Base-by-base conservation (phyloP, 2,329 filamentous ascomycete species). In the Clathrospora elynae region DNA sequence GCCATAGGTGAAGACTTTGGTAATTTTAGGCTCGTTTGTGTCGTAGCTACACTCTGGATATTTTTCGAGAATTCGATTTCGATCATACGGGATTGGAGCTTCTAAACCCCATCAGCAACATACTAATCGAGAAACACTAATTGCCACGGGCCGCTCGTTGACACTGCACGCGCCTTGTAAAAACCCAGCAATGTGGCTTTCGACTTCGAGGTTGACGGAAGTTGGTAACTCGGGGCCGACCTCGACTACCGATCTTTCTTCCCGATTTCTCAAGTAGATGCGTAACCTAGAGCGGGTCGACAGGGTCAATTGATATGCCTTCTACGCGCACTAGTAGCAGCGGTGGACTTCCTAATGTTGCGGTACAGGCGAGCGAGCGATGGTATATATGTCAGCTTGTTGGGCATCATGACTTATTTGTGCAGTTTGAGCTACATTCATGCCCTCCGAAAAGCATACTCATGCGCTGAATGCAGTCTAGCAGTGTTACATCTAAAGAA, bases 81-180 rank as follows among this genome's bases (percentile, higher is more conserved):
- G 33, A 25, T 53, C 47, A 35, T 54, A 63, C 2, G 35, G 29
- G 35, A 75, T 75, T 0, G 73, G 72, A 1, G 61, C 48, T 0
- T 53, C 49, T 2, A 76, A 39, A 0, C 62, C 67, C 4, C 77
- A 54, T 0, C 75, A 64, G 13, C 53, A 55, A 34, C 68, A 76
- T 3, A 76, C 25, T 0, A 59, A 68, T 40, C 77, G 74, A 0
- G 74, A 73, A 3, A 72, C 74, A 0, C 74, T 76, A 11, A 77
- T 43, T 4, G 61, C 73, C 10, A 73, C 74, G 35, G 74, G 71
- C 0, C 71, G 66, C 4, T 72, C 63, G 35, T 76, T 76, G 5
- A 62, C 55, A 9, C 67, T 72, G 39, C 67, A 71, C 1, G 73
- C 74, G 11, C 73, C 74, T 43, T 76, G 73, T 0, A 74, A 56